These are phyloP conservation scores for Podosphaera xanthii DNA, from an alignment of 2,329 filamentous ascomycete genomes.

Conservation along the genomic window DNA sequence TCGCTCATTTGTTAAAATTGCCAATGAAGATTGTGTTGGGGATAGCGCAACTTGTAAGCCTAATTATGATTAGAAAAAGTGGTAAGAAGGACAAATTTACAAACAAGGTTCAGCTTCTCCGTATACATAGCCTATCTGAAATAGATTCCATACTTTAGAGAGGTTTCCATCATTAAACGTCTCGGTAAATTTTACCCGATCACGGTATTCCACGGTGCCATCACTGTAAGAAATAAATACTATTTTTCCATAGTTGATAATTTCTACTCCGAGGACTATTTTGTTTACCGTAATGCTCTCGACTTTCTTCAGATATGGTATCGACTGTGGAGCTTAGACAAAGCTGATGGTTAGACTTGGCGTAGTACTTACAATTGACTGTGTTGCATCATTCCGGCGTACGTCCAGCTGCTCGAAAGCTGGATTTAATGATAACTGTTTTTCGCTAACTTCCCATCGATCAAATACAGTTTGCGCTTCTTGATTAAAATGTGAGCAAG, in stretches of 20 bases:
- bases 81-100: conserved; percentile 8
- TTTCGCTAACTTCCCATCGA: conserved; percentile 55
- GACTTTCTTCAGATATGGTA: conserved; percentile 33
- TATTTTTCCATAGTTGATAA: conserved; percentile 47
- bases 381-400: conserved; percentile 29
- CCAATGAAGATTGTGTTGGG: conserved; percentile 34
- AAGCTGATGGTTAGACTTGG: background rate
- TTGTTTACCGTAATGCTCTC: conserved; percentile 48
- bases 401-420: conserved; percentile 56
- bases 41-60: conserved; percentile 38
- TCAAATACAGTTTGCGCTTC: conserved; percentile 53
- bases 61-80: conserved; percentile 12
- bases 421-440: conserved; percentile 42
- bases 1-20: conserved; percentile 33
- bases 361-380: conserved; percentile 10
- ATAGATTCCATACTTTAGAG: conserved; percentile 42
- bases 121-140: conserved; percentile 60
- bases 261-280: conserved; percentile 43
- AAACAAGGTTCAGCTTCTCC: conserved; percentile 40
- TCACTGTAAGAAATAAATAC: conserved; percentile 57
- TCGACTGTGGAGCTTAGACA: conserved; percentile 16
- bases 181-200: conserved; percentile 48
- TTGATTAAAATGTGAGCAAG: conserved; percentile 33
- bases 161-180: conserved; percentile 41
- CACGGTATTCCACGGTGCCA: conserved; percentile 58